Evolutionary conservation across 805 yeast genomes (phyloP).

Genomic region (Candida suzukii): DNA sequence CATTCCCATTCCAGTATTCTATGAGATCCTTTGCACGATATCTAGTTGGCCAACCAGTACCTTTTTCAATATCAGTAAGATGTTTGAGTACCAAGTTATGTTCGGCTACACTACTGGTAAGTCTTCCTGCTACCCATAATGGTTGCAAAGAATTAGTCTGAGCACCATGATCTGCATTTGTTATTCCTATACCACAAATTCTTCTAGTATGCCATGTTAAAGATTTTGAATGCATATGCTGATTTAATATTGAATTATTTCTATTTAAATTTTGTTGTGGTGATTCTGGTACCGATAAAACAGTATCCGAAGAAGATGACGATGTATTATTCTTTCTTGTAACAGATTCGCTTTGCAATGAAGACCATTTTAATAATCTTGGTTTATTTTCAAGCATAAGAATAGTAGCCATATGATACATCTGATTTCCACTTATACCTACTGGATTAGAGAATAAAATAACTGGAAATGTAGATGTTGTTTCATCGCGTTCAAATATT

Average conservation of each 20-base stretch:
- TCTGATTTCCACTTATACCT: conserved; percentile 32
- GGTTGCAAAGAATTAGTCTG: conserved; percentile 21
- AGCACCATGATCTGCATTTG: conserved; percentile 21
- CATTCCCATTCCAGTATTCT: conserved; percentile 16
- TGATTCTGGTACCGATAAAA: not conserved
- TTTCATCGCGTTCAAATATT: conserved; percentile 22
- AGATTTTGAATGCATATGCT: conserved; percentile 6
- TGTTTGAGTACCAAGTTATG: conserved; percentile 15
- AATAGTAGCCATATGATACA: conserved; percentile 34
- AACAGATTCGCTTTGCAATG: not conserved
- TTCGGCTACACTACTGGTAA: conserved; percentile 18
- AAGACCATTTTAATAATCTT: conserved; percentile 19
- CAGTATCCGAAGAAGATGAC: not conserved
- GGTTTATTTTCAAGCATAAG: conserved; percentile 33
- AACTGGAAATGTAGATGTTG: conserved; percentile 27
- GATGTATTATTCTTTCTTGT: not conserved
- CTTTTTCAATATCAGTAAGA: conserved; percentile 14
- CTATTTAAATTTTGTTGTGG: not conserved
- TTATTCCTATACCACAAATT: conserved; percentile 27
- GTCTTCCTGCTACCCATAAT: conserved; percentile 19
- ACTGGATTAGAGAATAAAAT: conserved; percentile 32
- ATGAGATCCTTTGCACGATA: conserved; percentile 14
- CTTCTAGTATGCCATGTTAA: conserved; percentile 31
- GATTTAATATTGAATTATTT: not conserved
- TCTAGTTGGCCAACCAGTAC: conserved; percentile 18